Evolutionary conservation across 352 stramenopile species (phyloP).

Genomic region (Phytophthora cryptogea): DNA sequence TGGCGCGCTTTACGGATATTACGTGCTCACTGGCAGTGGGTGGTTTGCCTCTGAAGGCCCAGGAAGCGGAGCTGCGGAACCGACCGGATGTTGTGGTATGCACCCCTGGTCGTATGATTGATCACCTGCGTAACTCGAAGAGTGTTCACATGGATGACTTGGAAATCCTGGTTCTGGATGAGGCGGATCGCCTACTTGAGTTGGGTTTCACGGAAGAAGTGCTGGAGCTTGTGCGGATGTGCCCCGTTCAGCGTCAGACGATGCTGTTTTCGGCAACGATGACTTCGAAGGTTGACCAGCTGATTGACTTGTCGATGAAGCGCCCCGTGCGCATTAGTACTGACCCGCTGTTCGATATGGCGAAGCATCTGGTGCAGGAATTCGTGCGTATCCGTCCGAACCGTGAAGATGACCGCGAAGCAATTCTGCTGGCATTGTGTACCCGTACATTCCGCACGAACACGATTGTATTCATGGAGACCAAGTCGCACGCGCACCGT

Average conservation of each 20-base stretch:
- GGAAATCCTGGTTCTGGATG: slow-evolving; percentile 96
- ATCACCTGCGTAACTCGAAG: slow-evolving; percentile 97
- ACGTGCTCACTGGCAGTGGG: slow-evolving; percentile 93
- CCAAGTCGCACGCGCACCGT: slow-evolving; percentile 95
- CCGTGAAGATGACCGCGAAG: slow-evolving; percentile 93
- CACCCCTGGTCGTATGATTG: slow-evolving; percentile 98
- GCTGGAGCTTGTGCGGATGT: slow-evolving; percentile 96
- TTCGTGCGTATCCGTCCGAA: slow-evolving; percentile 96
- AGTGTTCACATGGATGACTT: slow-evolving; percentile 98
- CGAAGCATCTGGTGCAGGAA: slow-evolving; percentile 97
- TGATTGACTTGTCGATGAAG: slow-evolving; percentile 97
- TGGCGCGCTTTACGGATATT: slow-evolving; percentile 96
- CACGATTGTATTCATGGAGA: slow-evolving; percentile 99
- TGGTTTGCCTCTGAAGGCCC: slow-evolving; percentile 86
- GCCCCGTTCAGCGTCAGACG: slow-evolving; percentile 95
- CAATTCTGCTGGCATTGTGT: slow-evolving; percentile 95
- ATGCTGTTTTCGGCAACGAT: slow-evolving; percentile 99
- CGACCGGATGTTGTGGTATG: slow-evolving; percentile 97
- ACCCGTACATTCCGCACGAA: slow-evolving; percentile 95
- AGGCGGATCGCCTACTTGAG: slow-evolving; percentile 97
- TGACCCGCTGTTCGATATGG: slow-evolving; percentile 95
- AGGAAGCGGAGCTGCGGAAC: slow-evolving; percentile 96
- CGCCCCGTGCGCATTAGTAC: slow-evolving; percentile 95
- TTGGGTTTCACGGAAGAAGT: slow-evolving; percentile 98
- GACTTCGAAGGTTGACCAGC: slow-evolving; percentile 97